Evolutionary conservation across 2,329 filamentous ascomycete genomes (phyloP), one percentile per base, ranked within the genome.

Genomic region (Metarhizium anisopliae): DNA sequence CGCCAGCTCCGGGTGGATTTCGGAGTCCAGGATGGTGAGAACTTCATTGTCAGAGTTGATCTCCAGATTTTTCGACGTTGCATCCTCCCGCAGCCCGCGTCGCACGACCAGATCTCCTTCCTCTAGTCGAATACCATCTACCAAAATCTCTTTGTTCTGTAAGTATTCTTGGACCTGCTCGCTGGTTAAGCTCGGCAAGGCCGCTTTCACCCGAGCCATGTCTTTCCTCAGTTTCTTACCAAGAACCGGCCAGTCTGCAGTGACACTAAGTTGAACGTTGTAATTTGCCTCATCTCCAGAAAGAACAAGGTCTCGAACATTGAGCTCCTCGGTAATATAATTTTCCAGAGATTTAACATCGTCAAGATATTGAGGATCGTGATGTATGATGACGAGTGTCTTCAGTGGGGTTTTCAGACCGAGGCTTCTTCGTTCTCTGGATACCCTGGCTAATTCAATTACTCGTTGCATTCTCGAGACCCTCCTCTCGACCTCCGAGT

Each of bases 201-300:
- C 91, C 74, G 93, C 95, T 78, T 95, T 95, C 63, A 97, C 91
- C 68, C 87, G 90, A 61, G 85, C 84, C 61, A 91, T 89, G 66
- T 96, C 92, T 74, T 96, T 96, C 80, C 95, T 95, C 63, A 97
- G 81, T 76, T 97, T 97, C 82, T 96, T 96, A 61, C 94, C 94
- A 16, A 99, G 80, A 2, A 89, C 87, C 14, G 94, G 91, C 87
- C 94, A 96, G 71, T 99, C 94, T 7, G 91, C 92, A 43, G 82
- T 84, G 16, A 93, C 90, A 59, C 88, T 90, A 74, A 96, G 95
- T 67, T 94, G 86, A 50, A 99, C 91, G 55, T 91, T 89, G 75
- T 96, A 96, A 69, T 87, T 89, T 55, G 84, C 86, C 73, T 97
- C 94, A 60, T 97, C 91, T 7, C 83, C 85, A 2, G 90, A 90